Evolutionary conservation across 83 land plant species (phyloP), one percentile per base, ranked within the genome.

Genomic region (Thuja plicata): DNA sequence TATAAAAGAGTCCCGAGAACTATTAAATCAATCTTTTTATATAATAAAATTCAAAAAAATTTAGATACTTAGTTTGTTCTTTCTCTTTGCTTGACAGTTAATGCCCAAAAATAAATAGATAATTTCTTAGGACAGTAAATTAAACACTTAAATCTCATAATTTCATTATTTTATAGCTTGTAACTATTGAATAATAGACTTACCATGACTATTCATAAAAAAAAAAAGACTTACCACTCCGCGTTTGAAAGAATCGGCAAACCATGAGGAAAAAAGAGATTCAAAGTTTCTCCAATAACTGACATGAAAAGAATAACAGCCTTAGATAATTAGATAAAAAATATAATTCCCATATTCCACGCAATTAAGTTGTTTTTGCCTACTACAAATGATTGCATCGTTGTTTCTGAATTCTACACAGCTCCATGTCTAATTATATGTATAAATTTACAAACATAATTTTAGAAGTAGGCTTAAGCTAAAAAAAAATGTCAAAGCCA

Each of bases 221-320:
- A 30, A 88, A 88, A 88, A 17, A 7, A 46, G 40, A 32, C 80
- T 30, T 93, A 97, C 99, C 99, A 97, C 91, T 97, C 99, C 60
- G 93, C 96, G 92, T 97, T 97, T 17, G 94, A 93, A 54, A 97
- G 93, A 87, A 97, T 95, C 60, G 94, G 86, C 76, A 92, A 82
- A 12, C 93, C 93, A 73, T 89, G 57, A 41, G 99, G 97, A 15
- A 92, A 73, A 19, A 74, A 50, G 89, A 95, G 93, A 74, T 96
- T 92, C 46, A 90, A 38, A 2, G 99, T 95, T 91, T 97, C 99
- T 91, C 94, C 96, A 87, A 96, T 92, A 87, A 97, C 99, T 97
- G 97, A 87, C 87, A 87, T 85, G 21, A 84, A 11, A 85, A n/a
- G 40, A 46, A 78, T 16, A 78, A 40, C 43, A 13, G 37, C 24